A percentile compares a stretch with the other conserved stretches of the same genome.
These are phyloP conservation scores for Scheffersomyces titani DNA, from an alignment of 1,139 yeast genomes.

Conservation along the genomic window DNA sequence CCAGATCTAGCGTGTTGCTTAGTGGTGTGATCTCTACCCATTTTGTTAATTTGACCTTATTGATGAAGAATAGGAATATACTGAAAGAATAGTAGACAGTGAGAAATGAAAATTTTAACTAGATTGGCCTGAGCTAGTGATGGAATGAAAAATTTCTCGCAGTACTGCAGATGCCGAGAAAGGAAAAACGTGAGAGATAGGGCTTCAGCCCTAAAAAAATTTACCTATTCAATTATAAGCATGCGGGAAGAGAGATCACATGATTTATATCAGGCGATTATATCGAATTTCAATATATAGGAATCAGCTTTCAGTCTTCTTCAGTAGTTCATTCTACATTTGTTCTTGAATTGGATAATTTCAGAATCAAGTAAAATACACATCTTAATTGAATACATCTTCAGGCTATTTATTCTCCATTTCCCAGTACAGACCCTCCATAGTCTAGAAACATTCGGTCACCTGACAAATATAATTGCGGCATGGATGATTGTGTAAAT, in stretches of 20 bases:
- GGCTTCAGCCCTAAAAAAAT: background rate
- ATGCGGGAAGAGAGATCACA: background rate
- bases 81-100: background rate
- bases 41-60: conserved; percentile 30
- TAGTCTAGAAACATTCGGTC: too few relatives aligned
- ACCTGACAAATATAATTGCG: too few relatives aligned
- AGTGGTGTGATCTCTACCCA: conserved; percentile 98
- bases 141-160: background rate
- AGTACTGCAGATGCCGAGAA: background rate
- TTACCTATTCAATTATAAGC: background rate
- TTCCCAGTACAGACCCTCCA: background rate
- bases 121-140: background rate
- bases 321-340: background rate
- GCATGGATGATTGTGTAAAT: too few relatives aligned
- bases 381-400: background rate
- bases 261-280: background rate
- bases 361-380: background rate
- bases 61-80: conserved; percentile 10
- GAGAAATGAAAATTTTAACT: background rate
- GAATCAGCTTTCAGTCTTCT: background rate
- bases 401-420: background rate
- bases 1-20: conserved; percentile 95
- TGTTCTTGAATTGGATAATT: background rate
- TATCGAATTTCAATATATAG: background rate
- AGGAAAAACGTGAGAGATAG: background rate